A percentile compares a stretch with the other conserved stretches of the same genome.
Evolutionary conservation across 2,329 filamentous ascomycete species (phyloP).

Genomic region (Cylindrodendrum hubeiense): DNA sequence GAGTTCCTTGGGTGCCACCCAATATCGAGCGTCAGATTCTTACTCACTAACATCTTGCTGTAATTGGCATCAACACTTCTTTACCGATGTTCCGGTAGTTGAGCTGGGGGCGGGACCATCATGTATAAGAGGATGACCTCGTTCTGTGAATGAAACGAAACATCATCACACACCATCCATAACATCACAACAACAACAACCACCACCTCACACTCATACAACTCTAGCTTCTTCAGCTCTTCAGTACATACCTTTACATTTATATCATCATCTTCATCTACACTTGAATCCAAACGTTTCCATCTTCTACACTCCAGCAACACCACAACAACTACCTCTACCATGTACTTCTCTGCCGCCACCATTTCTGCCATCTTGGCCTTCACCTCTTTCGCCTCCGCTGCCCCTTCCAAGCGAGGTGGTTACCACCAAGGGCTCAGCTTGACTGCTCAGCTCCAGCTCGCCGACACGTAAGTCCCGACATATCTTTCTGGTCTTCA

Average conservation of each 20-base stretch:
- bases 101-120: constrained; percentile 1
- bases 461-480: constrained; percentile 53
- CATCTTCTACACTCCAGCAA: neutral
- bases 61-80: neutral
- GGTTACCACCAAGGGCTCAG: constrained; percentile 38
- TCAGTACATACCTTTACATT: neutral
- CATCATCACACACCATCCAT: constrained; percentile 28
- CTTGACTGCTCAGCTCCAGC: constrained; percentile 53
- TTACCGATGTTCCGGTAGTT: neutral
- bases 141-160: constrained; percentile 29
- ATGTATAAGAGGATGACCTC: constrained; percentile 40
- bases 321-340: constrained; percentile 48
- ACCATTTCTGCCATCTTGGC: constrained; percentile 55
- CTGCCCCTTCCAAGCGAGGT: constrained; percentile 38
- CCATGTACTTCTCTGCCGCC: constrained; percentile 45
- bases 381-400: constrained; percentile 49
- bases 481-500: neutral
- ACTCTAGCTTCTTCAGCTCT: neutral
- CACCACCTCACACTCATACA: neutral
- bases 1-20: constrained; percentile 9
- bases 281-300: neutral
- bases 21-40: constrained; percentile 8
- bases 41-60: neutral
- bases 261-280: neutral
- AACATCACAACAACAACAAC: neutral